Base-by-base conservation (phyloP, 2,329 filamentous ascomycete species). In the Claviceps citrina region DNA sequence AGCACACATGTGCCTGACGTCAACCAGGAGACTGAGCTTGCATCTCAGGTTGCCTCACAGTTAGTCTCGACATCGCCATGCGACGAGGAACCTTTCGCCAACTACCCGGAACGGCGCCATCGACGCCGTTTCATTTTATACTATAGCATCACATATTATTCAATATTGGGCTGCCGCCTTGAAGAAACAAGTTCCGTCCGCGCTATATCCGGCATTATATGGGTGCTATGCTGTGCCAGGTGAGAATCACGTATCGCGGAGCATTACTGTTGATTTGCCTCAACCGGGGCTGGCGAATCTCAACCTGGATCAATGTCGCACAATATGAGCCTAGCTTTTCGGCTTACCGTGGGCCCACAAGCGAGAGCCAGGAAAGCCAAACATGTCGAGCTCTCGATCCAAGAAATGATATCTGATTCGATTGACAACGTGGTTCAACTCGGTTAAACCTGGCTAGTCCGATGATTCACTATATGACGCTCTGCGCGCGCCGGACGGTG, bases 301-400 rank as follows among this genome's bases (percentile, higher is more conserved):
- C 15, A 22, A 16, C 10, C 19, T 31, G 13, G n/a, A 12, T 30
- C 26, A 31, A 24, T 15, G 26, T 37, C 26, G 26, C 36, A 37
- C 36, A 22, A 30, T 28, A 30, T 30, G 26, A 37, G 19, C 18
- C 19, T 30, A 37, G 26, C 13, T 16, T 31, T 37, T 37, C 27
- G 39, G 27, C 24, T 32, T 26, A 25, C 34, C 32, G 33, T 37
- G 20, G 19, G 22, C 28, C 22, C 34, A 33, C 28, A 41, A 25
- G 39, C 39, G 39, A 30, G 27, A 30, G 33, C 33, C 34, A 31
- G 15, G 20, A 31, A 32, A 22, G 10, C 19, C 26, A 30, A 30
- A 26, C n/a, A 37, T 30, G 3, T 22, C 18, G 18, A 30, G 19
- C 18, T 12, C n/a, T 31, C 24, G 19, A 15, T 12, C 27, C 25